Evolutionary conservation across 331 rosid genomes (phyloP).

Genomic region (Arachis monticola): DNA sequence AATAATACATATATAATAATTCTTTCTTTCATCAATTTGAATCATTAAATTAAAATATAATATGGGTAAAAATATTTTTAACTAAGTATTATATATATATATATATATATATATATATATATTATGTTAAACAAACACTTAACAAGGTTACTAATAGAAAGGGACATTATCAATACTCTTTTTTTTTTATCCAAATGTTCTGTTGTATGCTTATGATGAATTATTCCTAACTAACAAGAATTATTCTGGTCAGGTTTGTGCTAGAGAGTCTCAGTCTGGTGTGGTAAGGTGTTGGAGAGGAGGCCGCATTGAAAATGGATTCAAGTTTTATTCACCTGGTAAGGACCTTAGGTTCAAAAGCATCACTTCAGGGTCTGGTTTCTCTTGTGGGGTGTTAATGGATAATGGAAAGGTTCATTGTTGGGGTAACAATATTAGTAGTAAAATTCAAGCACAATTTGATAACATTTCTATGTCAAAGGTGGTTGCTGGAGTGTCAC

Average conservation of each 20-base stretch:
- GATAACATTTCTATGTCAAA: slow-evolving; percentile 60
- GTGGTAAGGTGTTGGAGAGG: slow-evolving; percentile 84
- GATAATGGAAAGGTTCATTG: slow-evolving; percentile 51
- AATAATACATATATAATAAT: too few relatives aligned
- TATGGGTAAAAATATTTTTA: background rate
- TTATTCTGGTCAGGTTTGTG: slow-evolving; percentile 62
- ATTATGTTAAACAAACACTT: too few relatives aligned
- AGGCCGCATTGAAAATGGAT: slow-evolving; percentile 8
- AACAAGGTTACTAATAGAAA: too few relatives aligned
- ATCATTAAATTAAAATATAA: background rate
- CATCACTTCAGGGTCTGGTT: slow-evolving; percentile 68
- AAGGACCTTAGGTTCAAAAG: slow-evolving; percentile 47
- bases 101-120: too few relatives aligned
- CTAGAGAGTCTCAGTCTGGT: slow-evolving; percentile 63
- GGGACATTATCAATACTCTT: too few relatives aligned
- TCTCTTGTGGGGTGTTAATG: slow-evolving; percentile 68
- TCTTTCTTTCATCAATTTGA: background rate
- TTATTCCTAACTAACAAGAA: background rate
- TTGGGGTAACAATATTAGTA: slow-evolving; percentile 62
- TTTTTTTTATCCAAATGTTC: too few relatives aligned
- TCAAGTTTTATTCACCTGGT: slow-evolving; percentile 52
- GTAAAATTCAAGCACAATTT: slow-evolving; percentile 60
- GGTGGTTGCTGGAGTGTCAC: slow-evolving; percentile 76
- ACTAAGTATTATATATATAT: too few relatives aligned
- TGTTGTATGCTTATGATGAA: background rate